Evolutionary conservation across 805 yeast species (phyloP).

Genomic region (Lipomyces yamanashiensis): DNA sequence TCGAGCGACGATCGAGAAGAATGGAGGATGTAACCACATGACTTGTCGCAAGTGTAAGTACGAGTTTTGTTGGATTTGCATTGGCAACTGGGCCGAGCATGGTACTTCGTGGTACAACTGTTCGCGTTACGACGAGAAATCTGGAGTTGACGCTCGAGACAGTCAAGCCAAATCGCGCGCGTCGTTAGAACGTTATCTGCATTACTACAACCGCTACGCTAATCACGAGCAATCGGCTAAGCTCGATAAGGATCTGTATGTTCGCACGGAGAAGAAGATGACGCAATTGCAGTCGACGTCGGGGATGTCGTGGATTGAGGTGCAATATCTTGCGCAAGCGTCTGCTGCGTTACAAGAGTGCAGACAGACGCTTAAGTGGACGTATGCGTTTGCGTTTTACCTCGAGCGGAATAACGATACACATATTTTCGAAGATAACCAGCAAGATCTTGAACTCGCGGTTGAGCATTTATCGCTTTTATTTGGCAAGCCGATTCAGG

Average conservation of each 20-base stretch:
- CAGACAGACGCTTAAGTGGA: conserved; percentile 84
- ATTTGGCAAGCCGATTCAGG: conserved; percentile 51
- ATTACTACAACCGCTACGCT: conserved; percentile 72
- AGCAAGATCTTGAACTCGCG: conserved; percentile 62
- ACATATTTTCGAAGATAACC: conserved; percentile 71
- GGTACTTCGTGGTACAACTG: conserved; percentile 69
- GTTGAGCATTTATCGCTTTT: conserved; percentile 72
- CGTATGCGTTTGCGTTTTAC: conserved; percentile 80
- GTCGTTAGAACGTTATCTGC: conserved; percentile 68
- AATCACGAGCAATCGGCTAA: conserved; percentile 77
- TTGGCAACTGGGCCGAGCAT: conserved; percentile 75
- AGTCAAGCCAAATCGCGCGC: conserved; percentile 52
- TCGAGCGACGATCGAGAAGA: conserved; percentile 77
- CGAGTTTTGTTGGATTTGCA: conserved; percentile 95
- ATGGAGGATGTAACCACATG: conserved; percentile 98
- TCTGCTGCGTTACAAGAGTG: conserved; percentile 67
- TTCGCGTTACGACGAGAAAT: conserved; percentile 57
- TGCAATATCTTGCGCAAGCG: conserved; percentile 79
- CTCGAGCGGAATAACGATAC: conserved; percentile 58
- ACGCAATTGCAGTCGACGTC: conserved; percentile 65
- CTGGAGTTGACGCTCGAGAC: conserved; percentile 48
- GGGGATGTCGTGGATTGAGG: conserved; percentile 82
- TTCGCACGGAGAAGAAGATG: conserved; percentile 66
- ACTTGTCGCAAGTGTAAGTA: conserved; percentile 73
- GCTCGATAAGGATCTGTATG: conserved; percentile 67